phyloP scores from a whole-genome alignment of 768 basidiomycete genomes.

The Podaxis sp. region DNA sequence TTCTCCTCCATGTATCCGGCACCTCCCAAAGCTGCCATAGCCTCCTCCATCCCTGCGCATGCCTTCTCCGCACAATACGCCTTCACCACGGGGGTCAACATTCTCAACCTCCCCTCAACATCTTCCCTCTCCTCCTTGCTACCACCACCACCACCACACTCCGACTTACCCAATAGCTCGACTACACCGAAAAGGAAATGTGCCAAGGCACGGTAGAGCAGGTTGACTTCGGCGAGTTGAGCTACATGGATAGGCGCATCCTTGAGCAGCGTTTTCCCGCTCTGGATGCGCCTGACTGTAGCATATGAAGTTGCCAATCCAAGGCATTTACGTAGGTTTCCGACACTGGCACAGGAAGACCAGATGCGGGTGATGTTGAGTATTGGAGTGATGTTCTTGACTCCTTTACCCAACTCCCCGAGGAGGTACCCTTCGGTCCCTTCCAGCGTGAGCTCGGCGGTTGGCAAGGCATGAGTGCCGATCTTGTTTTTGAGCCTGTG shows the following conservation, averaged over 20 bases:
- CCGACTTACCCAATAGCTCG: slow-evolving; percentile 54
- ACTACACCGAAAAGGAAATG: slow-evolving; percentile 62
- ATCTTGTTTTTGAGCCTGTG: slow-evolving; percentile 79
- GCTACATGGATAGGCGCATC: slow-evolving; percentile 62
- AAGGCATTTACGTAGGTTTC: slow-evolving; percentile 57
- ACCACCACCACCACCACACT: slow-evolving; percentile 37
- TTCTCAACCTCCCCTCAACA: slow-evolving; percentile 50
- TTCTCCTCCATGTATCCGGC: slow-evolving; percentile 86
- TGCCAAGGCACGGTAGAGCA: slow-evolving; percentile 61
- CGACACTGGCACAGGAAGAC: slow-evolving; percentile 52
- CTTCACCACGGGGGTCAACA: slow-evolving; percentile 68
- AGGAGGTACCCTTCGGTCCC: slow-evolving; percentile 59
- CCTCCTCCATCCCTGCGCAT: slow-evolving; percentile 61
- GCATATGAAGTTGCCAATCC: slow-evolving; percentile 65
- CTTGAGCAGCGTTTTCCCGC: slow-evolving; percentile 43
- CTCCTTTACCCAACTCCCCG: slow-evolving; percentile 52
- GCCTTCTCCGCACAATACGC: slow-evolving; percentile 67
- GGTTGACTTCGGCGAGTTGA: slow-evolving; percentile 53
- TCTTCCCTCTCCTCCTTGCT: slow-evolving; percentile 30
- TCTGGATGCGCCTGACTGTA: slow-evolving; percentile 48
- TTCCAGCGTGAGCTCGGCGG: slow-evolving; percentile 66
- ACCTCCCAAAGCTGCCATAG: slow-evolving; percentile 71
- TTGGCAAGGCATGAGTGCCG: slow-evolving; percentile 70
- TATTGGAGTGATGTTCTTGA: slow-evolving; percentile 64
- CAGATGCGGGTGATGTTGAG: slow-evolving; percentile 76